Percentiles rank a stretch among this genome's conserved stretches.
These are phyloP conservation scores for Flueggea neowawraea DNA, from an alignment of 441 rosid species.

Conservation along the genomic window DNA sequence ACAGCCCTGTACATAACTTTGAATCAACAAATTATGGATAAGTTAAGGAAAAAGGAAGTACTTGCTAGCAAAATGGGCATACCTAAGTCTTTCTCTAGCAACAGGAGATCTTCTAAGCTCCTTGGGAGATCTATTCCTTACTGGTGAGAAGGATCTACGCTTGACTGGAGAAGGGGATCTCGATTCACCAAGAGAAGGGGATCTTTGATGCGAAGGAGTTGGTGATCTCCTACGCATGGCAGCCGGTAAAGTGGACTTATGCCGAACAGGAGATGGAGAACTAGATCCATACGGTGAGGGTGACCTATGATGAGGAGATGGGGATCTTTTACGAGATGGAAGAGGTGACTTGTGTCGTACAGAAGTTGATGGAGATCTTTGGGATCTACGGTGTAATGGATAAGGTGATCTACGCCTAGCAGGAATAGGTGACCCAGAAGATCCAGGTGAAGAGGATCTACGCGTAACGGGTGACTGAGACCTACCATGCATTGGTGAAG, in stretches of 20 bases:
- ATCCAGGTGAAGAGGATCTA: constrained; percentile 9
- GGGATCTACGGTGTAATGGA: constrained; percentile 17
- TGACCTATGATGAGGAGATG: constrained; percentile 38
- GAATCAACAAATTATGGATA: not conserved
- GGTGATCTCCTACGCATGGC: constrained; percentile 1
- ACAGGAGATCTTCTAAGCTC: constrained; percentile 32
- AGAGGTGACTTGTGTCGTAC: constrained; percentile 30
- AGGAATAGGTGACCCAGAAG: no score
- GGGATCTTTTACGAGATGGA: constrained; percentile 34
- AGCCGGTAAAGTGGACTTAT: constrained; percentile 26
- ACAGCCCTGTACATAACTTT: not conserved
- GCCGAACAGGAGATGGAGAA: constrained; percentile 39
- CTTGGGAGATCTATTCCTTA: constrained; percentile 26
- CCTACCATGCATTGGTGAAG: constrained; percentile 19
- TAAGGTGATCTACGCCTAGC: not conserved
- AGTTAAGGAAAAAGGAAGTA: not conserved
- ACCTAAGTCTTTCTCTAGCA: constrained; percentile 46
- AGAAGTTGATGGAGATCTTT: constrained; percentile 12
- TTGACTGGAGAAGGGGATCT: not conserved
- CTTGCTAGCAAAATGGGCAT: constrained; percentile 1
- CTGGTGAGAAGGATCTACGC: constrained; percentile 21
- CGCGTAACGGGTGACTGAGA: constrained; percentile 13
- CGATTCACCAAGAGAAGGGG: not conserved
- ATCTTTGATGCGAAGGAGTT: not conserved
- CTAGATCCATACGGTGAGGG: constrained; percentile 31